Base-by-base conservation (phyloP, 345 rosid genomes). In the Euphorbia tirucalli region DNA sequence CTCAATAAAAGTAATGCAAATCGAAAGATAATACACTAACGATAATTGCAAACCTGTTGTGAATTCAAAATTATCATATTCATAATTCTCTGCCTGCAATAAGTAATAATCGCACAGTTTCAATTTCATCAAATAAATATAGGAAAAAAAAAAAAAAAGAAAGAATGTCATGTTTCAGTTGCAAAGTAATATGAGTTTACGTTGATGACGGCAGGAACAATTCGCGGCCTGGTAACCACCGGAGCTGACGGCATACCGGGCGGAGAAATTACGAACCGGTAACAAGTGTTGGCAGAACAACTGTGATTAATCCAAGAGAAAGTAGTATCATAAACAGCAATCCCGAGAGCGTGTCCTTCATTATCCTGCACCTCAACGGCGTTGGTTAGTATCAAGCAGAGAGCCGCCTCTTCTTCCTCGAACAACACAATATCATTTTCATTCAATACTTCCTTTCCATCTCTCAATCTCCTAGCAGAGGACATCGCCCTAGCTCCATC, bases 261-360 rank as follows among this genome's bases (percentile, higher is more conserved):
- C 6, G 86, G 39, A 24, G 84, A 74, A 58, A 86, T 31, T 30
- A 69, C 8, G 72, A 88, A 89, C n/a, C 96, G 75, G 75, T 91
- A 93, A 60, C 88, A 89, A 68, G 96, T 80, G 71, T 89, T 91
- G 7, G 98, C 92, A 65, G 97, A 88, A 63, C 98, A 93, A 52
- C 90, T 85, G 79, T 93, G 96, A 71, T 93, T 93, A 78, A 93
- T 88, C 97, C 93, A 93, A 5, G 98, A 93, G 85, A 89, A 93
- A 35, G 44, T 37, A 2, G 74, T 18, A 16, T 77, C 89, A 64
- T 88, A 91, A 16, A 93, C 82, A 5, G 91, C 92, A 48, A 86
- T 82, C 57, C 98, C 97, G 15, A 89, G 46, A 61, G 72, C 58
- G 9, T 80, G 83, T 27, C 96, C 92, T 4, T 25, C 72, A 19